Evolutionary conservation across 441 rosid species (phyloP).

Genomic region (Flueggea neowawraea): DNA sequence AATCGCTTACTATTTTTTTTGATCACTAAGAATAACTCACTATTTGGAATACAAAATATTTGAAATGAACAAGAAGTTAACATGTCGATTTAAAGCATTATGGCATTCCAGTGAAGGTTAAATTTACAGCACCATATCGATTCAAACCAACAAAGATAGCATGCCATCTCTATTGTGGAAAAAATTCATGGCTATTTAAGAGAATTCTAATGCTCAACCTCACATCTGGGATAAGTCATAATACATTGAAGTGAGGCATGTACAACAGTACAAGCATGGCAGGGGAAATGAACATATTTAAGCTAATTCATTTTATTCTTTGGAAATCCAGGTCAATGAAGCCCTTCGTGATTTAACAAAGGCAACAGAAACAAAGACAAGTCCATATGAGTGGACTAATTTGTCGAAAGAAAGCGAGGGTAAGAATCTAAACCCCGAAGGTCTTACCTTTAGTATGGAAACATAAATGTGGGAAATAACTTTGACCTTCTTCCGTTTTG

Average conservation of each 20-base stretch:
- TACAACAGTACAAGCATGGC: background rate
- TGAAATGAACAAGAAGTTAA: no score
- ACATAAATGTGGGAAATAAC: background rate
- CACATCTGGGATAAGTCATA: no score
- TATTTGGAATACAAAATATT: no score
- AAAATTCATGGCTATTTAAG: no score
- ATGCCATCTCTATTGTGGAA: no score
- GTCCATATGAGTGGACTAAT: constrained; percentile 78
- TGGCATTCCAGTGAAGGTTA: no score
- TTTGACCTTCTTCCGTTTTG: background rate
- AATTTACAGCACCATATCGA: no score
- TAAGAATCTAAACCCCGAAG: constrained; percentile 19
- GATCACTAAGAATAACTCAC: no score
- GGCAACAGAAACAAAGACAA: constrained; percentile 55
- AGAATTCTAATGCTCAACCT: no score
- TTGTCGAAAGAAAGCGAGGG: constrained; percentile 49
- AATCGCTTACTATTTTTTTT: no score
- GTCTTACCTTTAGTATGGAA: background rate
- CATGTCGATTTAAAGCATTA: no score
- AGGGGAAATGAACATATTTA: constrained; percentile 1
- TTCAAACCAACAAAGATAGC: no score
- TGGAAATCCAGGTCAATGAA: constrained; percentile 75
- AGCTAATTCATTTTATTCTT: background rate
- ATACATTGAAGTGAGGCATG: background rate
- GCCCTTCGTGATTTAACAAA: constrained; percentile 69